Evolutionary conservation across 345 rosid genomes (phyloP).

Genomic region (Pelargonium nanum): DNA sequence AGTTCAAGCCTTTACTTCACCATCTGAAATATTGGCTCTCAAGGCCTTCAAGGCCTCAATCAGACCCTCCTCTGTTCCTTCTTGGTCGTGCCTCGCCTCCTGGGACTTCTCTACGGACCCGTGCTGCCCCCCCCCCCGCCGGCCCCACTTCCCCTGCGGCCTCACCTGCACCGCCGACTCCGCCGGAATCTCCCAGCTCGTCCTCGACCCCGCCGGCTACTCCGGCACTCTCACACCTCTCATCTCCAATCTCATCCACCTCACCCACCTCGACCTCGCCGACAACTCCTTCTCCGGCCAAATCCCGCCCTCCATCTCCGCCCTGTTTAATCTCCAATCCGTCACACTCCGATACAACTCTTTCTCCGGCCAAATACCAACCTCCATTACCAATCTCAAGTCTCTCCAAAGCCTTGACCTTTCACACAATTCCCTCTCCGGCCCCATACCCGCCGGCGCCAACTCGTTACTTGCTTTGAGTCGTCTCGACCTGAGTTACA

Average conservation of each 20-base stretch:
- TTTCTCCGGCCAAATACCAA: constrained; percentile 56
- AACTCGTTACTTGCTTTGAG: constrained; percentile 28
- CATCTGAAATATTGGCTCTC: constrained; percentile 19
- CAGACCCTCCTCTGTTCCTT: constrained; percentile 7
- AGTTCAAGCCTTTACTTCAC: background rate
- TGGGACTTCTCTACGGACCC: constrained; percentile 21
- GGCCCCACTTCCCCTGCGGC: constrained; percentile 22
- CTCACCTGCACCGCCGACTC: constrained; percentile 16
- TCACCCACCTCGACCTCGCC: constrained; percentile 53
- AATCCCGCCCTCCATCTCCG: constrained; percentile 55
- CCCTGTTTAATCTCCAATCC: constrained; percentile 40
- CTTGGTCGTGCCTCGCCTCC: constrained; percentile 19
- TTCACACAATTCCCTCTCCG: constrained; percentile 55
- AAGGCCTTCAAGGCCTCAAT: constrained; percentile 14
- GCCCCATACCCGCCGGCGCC: constrained; percentile 52
- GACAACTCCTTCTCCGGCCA: constrained; percentile 59
- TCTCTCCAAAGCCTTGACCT: constrained; percentile 47
- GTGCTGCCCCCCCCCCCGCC: constrained; percentile 15
- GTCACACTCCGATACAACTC: constrained; percentile 57
- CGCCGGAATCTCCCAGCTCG: constrained; percentile 26
- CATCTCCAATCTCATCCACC: constrained; percentile 47
- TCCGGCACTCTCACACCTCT: constrained; percentile 64
- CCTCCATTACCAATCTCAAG: constrained; percentile 29
- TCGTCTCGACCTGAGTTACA: constrained; percentile 70
- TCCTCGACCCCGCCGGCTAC: constrained; percentile 76